phyloP scores from a whole-genome alignment of 139 green algal species.

The Chlorella vulgaris region DNA sequence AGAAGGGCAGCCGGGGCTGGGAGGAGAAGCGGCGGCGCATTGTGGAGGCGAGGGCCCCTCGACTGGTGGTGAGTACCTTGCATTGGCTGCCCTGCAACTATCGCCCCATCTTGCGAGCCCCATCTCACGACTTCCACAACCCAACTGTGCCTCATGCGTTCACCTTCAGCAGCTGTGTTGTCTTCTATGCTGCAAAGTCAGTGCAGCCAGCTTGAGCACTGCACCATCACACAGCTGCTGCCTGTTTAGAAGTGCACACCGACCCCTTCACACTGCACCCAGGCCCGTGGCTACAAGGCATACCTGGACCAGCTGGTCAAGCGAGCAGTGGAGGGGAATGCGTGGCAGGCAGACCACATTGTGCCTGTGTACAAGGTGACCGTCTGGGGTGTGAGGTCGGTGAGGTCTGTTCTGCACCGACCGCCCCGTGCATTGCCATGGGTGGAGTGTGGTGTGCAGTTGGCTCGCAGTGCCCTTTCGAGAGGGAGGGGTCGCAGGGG shows the following conservation, averaged over 20 bases:
- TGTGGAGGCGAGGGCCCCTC: neutral
- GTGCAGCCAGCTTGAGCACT: no score
- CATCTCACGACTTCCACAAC: neutral
- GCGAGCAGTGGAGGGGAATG: conserved; percentile 71
- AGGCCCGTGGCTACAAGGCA: conserved; percentile 41
- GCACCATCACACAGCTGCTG: no score
- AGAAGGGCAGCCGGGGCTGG: conserved; percentile 43
- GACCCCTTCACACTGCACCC: no score
- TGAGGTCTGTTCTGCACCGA: no score
- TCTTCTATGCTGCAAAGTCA: no score
- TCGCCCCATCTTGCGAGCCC: neutral
- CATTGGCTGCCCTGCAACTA: neutral
- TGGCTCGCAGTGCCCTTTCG: neutral
- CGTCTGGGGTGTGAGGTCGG: no score
- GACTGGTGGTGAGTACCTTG: neutral
- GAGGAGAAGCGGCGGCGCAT: conserved; percentile 22
- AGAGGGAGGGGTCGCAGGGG: neutral
- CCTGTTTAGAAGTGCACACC: no score
- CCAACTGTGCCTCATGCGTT: no score
- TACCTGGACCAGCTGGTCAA: conserved; percentile 53
- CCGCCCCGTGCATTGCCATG: no score
- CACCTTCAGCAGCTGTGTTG: no score
- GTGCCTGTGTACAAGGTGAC: conserved; percentile 72
- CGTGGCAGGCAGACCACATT: conserved; percentile 93
- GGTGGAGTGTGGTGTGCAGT: no score